A percentile compares a stretch with the other conserved stretches of the same genome.
Evolutionary conservation across 2,329 filamentous ascomycete genomes (phyloP).

Genomic region (Pestalotiopsis sp.): DNA sequence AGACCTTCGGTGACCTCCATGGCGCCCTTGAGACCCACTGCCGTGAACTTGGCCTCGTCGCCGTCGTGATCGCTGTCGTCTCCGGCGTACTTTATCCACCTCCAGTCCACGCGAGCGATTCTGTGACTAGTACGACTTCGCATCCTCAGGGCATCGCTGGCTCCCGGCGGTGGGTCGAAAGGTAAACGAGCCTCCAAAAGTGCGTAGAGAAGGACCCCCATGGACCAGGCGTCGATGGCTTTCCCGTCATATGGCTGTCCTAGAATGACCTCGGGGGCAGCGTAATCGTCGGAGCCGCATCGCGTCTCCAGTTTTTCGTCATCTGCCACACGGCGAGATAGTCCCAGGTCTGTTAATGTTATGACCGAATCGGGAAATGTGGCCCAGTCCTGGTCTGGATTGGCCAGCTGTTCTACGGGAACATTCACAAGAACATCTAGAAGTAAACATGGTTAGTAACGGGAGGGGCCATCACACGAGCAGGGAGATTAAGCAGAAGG

Average conservation of each 20-base stretch:
- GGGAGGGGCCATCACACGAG: not conserved
- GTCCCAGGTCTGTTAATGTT: slow-evolving; percentile 88
- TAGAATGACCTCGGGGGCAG: slow-evolving; percentile 93
- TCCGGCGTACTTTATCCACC: slow-evolving; percentile 85
- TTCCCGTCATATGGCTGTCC: slow-evolving; percentile 93
- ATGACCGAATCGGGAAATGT: slow-evolving; percentile 81
- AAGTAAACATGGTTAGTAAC: slow-evolving; percentile 4
- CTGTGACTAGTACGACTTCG: slow-evolving; percentile 84
- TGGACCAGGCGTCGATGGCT: slow-evolving; percentile 90
- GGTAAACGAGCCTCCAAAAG: slow-evolving; percentile 91
- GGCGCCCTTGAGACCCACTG: slow-evolving; percentile 71
- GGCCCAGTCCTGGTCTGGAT: slow-evolving; percentile 67
- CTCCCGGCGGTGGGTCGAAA: slow-evolving; percentile 86
- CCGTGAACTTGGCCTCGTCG: slow-evolving; percentile 61
- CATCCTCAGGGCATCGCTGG: slow-evolving; percentile 75
- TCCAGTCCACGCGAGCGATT: slow-evolving; percentile 96
- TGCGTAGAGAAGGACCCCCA: slow-evolving; percentile 91
- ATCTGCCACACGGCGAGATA: slow-evolving; percentile 83
- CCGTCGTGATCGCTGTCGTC: slow-evolving; percentile 86
- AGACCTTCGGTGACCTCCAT: slow-evolving; percentile 82
- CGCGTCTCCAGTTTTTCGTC: slow-evolving; percentile 90
- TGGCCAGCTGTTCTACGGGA: slow-evolving; percentile 67
- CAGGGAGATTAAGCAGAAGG: slow-evolving; percentile 15
- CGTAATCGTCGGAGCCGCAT: slow-evolving; percentile 96
- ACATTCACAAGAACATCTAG: slow-evolving; percentile 91